Conservation (phyloP, 768 basidiomycete genomes). For the Mycena epipterygia region DNA sequence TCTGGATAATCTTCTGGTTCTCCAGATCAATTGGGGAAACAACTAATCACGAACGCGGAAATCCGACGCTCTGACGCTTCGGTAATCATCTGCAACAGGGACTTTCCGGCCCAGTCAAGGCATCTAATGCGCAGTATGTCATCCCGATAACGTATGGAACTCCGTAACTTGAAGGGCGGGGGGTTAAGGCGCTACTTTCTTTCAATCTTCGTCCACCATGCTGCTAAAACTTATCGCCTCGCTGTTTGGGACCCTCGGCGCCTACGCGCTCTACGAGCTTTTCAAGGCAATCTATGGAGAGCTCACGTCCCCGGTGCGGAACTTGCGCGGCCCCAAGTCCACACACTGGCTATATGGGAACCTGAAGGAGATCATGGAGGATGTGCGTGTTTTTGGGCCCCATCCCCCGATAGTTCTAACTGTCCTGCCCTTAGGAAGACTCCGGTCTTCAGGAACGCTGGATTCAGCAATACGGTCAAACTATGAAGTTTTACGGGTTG, state of each 20-base stretch:
- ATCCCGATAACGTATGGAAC: no score
- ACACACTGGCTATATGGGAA: constrained; percentile 50
- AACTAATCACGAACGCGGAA: no score
- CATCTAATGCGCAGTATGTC: no score
- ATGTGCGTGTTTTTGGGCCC: constrained; percentile 36
- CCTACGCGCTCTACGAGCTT: constrained; percentile 18
- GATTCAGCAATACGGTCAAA: constrained; percentile 62
- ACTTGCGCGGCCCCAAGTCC: constrained; percentile 52
- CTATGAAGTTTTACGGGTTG: constrained; percentile 57
- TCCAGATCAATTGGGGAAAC: no score
- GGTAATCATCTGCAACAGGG: no score
- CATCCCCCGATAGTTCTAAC: not conserved
- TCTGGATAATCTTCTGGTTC: no score
- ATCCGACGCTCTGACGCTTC: no score
- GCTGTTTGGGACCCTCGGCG: not conserved
- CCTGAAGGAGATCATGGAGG: constrained; percentile 39
- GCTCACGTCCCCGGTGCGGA: constrained; percentile 43
- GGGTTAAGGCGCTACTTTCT: not conserved
- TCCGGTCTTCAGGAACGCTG: constrained; percentile 57
- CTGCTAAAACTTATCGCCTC: not conserved
- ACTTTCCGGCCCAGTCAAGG: no score
- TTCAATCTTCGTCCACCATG: not conserved
- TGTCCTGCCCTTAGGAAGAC: constrained; percentile 16
- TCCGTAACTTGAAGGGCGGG: no score
- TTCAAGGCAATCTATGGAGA: constrained; percentile 21